Evolutionary conservation across 2,329 filamentous ascomycete species (phyloP).

Genomic region (Xylariales sp.): DNA sequence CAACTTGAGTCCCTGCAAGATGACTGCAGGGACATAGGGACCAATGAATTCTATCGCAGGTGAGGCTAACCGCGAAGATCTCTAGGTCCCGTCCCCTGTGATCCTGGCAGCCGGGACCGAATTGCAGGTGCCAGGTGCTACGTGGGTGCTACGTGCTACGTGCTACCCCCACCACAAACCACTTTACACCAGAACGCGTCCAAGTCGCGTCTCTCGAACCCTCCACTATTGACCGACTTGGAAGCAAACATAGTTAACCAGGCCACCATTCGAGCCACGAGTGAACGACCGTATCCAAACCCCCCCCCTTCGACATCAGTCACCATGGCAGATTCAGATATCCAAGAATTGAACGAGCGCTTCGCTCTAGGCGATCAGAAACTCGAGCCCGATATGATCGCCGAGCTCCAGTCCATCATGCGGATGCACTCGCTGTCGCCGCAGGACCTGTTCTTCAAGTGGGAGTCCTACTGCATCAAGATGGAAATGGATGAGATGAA

Average conservation of each 20-base stretch:
- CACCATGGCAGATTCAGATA: slow-evolving; percentile 34
- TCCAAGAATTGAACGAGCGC: slow-evolving; percentile 40
- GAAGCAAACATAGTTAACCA: too few relatives aligned
- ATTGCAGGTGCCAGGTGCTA: too few relatives aligned
- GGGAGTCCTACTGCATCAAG: slow-evolving; percentile 96
- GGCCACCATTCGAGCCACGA: too few relatives aligned
- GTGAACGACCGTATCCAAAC: too few relatives aligned
- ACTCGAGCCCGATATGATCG: slow-evolving; percentile 71
- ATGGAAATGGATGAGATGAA: slow-evolving; percentile 78
- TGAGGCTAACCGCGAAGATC: slow-evolving; percentile 1
- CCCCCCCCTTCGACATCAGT: too few relatives aligned
- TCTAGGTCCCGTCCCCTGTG: slow-evolving; percentile 1
- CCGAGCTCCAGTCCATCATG: slow-evolving; percentile 81
- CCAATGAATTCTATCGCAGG: neutral
- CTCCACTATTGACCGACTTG: too few relatives aligned
- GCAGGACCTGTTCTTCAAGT: slow-evolving; percentile 95
- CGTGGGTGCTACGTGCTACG: too few relatives aligned
- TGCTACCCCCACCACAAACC: slow-evolving; percentile 5
- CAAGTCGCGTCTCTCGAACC: slow-evolving; percentile 10
- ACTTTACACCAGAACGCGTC: slow-evolving; percentile 11
- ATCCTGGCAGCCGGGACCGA: too few relatives aligned
- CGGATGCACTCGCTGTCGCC: slow-evolving; percentile 73
- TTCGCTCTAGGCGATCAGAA: slow-evolving; percentile 53
- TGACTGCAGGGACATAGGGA: neutral
- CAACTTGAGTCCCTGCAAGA: neutral